Percentiles rank a stretch among this genome's conserved stretches.
Conservation (phyloP, 495 filamentous ascomycete species). For the Aspergillus affinis region DNA sequence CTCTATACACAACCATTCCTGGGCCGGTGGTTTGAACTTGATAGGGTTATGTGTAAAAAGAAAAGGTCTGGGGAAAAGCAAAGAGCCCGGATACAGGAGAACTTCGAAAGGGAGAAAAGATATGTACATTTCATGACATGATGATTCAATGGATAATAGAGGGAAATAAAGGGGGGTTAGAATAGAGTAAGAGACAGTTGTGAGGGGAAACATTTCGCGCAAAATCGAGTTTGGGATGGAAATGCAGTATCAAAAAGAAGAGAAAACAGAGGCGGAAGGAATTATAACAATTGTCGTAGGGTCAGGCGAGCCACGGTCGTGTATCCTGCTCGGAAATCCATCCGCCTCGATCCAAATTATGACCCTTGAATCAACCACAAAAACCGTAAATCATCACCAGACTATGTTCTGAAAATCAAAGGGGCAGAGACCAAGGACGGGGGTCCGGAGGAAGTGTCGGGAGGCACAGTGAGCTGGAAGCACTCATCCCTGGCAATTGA, state of each 20-base stretch:
- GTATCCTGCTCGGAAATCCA: conserved; percentile 8
- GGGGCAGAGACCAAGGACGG: neutral
- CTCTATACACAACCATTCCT: conserved; percentile 39
- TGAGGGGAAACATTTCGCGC: conserved; percentile 7
- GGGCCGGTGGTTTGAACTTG: conserved; percentile 32
- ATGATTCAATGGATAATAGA: conserved; percentile 25
- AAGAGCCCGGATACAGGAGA: conserved; percentile 20
- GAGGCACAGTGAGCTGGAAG: neutral
- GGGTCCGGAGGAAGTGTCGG: neutral
- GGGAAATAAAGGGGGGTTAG: conserved; percentile 4
- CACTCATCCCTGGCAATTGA: neutral
- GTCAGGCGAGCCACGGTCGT: neutral
- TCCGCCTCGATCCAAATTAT: conserved; percentile 2
- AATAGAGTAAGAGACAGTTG: conserved; percentile 15
- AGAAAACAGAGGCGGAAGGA: neutral
- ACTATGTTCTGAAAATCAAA: neutral
- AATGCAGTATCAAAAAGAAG: neutral
- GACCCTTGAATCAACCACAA: neutral
- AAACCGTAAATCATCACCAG: neutral
- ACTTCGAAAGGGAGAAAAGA: conserved; percentile 18
- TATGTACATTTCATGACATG: conserved; percentile 46
- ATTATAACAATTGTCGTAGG: conserved; percentile 7
- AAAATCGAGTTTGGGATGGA: neutral
- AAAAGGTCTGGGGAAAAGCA: neutral
- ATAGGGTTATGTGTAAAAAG: conserved; percentile 23